Conservation (phyloP, 345 rosid species). For the Corchorus capsularis region DNA sequence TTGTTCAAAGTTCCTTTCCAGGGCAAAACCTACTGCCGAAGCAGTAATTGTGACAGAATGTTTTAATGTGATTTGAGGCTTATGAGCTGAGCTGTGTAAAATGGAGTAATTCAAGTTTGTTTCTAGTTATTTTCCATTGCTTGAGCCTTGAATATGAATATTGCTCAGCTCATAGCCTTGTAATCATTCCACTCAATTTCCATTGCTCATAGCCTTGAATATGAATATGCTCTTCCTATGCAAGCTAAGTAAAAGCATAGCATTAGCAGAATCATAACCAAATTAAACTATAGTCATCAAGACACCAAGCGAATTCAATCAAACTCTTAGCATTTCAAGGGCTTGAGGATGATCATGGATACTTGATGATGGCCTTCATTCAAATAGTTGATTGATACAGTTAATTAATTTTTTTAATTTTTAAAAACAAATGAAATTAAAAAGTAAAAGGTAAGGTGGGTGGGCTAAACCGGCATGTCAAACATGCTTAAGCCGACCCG, state of each 20-base stretch:
- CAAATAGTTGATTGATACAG: slow-evolving; percentile 72
- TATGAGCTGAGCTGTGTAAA: background rate
- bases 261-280: no score
- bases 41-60: slow-evolving; percentile 37
- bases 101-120: background rate
- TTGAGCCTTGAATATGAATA: slow-evolving; percentile 42
- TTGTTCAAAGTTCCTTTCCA: slow-evolving; percentile 55
- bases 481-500: no score
- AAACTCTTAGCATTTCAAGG: slow-evolving; percentile 69
- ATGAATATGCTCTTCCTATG: slow-evolving; percentile 80
- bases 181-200: slow-evolving; percentile 61
- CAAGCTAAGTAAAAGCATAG: background rate
- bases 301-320: slow-evolving; percentile 4
- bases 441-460: no score
- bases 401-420: slow-evolving; percentile 17
- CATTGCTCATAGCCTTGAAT: slow-evolving; percentile 65
- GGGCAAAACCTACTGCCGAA: slow-evolving; percentile 85
- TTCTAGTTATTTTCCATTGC: slow-evolving; percentile 53
- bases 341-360: slow-evolving; percentile 74
- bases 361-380: slow-evolving; percentile 93
- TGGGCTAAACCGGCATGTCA: no score
- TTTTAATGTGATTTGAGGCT: background rate
- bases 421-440: no score
- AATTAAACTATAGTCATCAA: no score
- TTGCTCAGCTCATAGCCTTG: slow-evolving; percentile 69